phyloP scores from a whole-genome alignment of 306 rosid species.

The Acacia confusa region DNA sequence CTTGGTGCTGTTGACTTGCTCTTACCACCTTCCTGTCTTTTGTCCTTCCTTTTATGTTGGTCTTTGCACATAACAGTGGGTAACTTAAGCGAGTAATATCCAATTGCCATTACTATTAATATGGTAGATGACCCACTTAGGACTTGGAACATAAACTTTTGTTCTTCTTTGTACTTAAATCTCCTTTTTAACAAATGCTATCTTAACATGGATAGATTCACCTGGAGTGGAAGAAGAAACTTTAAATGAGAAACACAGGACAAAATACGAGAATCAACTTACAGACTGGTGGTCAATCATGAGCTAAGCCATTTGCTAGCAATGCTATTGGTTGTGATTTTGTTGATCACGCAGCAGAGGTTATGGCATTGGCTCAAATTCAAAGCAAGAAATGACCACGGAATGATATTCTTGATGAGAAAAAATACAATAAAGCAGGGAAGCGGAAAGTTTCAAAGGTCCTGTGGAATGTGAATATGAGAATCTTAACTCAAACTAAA shows the following conservation, averaged over 20 bases:
- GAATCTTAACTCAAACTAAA: slow-evolving; percentile 76
- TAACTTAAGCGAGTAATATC: slow-evolving; percentile 36
- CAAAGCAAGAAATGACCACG: slow-evolving; percentile 95
- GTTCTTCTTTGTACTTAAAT: slow-evolving; percentile 43
- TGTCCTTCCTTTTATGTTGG: slow-evolving; percentile 27
- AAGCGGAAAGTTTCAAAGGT: slow-evolving; percentile 47
- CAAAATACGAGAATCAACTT: slow-evolving; percentile 35
- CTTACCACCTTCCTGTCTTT: slow-evolving; percentile 1
- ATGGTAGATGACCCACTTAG: slow-evolving; percentile 42
- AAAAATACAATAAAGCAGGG: slow-evolving; percentile 8
- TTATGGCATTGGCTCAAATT: slow-evolving; percentile 51
- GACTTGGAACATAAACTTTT: slow-evolving; percentile 33
- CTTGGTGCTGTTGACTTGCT: slow-evolving; percentile 36
- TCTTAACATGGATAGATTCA: slow-evolving; percentile 41
- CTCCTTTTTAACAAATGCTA: slow-evolving; percentile 29
- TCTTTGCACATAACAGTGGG: slow-evolving; percentile 33
- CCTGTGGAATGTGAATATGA: slow-evolving; percentile 66
- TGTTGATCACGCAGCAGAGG: slow-evolving; percentile 45
- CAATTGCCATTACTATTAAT: slow-evolving; percentile 33
- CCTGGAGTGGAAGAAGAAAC: slow-evolving; percentile 39
- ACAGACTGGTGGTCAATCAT: slow-evolving; percentile 50
- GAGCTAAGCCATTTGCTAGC: slow-evolving; percentile 34
- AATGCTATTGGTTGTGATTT: slow-evolving; percentile 30
- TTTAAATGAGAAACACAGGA: slow-evolving; percentile 39
- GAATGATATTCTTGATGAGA: slow-evolving; percentile 81